Evolutionary conservation across 2,329 filamentous ascomycete species (phyloP), one percentile per base, ranked within the genome.

Genomic region (Aureobasidium musti): DNA sequence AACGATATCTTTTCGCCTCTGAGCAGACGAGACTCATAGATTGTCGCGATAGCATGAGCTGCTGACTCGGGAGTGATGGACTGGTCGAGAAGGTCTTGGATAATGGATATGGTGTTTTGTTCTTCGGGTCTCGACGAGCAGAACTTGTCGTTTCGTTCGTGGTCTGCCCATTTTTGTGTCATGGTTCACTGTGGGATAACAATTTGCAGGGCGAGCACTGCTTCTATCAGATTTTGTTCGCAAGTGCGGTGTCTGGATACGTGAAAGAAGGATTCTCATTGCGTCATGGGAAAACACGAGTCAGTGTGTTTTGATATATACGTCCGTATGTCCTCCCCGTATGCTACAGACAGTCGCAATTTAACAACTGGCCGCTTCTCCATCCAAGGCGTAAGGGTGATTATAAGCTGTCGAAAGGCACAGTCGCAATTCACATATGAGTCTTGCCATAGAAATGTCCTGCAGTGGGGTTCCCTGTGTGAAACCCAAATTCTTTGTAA

Each of bases 221-320:
- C 8, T 23, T 47, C 19, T n/a, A 21, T 6, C 14, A 43, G 2
- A 43, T 17, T n/a, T 47, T 17, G 39, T 19, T 41, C 17, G 4
- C 19, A n/a, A 43, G 39, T n/a, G 43, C 45, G 59, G 59, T 50
- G 59, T 50, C 45, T 26, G 33, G 13, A 35, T 35, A 10, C 6
- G 33, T 35, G 33, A 30, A 49, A 50, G 39, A 50, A 50, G 33
- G 59, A 52, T 50, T 60, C 41, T 30, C 56, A 47, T 45, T 47
- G 28, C 56, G 56, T 60, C 56, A 47, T 60, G 19, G 19, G 6
- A 33, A 21, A 23, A 60, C 28, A 47, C 19, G 41, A 60, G 56
- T 60, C 41, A 47, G 56, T 35, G n/a, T 47, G 30, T n/a, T n/a
- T 6, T 60, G 26, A 30, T 56, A 56, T 28, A 56, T 56, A 57